Evolutionary conservation across 257 asterid species (phyloP).

Genomic region (Fraxinus pennsylvanica): DNA sequence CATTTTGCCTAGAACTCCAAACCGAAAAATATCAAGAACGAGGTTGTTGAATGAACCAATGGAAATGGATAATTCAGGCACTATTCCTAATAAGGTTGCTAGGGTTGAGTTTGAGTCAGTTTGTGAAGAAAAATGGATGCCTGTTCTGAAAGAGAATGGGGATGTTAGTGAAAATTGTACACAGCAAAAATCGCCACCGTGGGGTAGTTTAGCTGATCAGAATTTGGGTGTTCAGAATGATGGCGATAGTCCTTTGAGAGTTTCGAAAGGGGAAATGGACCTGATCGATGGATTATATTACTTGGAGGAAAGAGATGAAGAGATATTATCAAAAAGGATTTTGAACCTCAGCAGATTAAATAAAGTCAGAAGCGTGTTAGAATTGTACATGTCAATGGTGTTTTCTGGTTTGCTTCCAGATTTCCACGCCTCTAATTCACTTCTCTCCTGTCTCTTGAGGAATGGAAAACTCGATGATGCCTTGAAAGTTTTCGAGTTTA

Average conservation of each 20-base stretch:
- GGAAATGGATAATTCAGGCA: constrained; percentile 3
- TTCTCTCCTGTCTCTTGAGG: constrained; percentile 70
- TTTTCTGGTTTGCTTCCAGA: constrained; percentile 58
- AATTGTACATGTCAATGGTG: constrained; percentile 70
- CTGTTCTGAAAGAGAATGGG: constrained; percentile 29
- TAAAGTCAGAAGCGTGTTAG: constrained; percentile 62
- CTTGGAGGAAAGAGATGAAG: constrained; percentile 77
- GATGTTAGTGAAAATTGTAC: constrained; percentile 31
- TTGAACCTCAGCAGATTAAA: constrained; percentile 78
- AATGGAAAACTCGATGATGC: constrained; percentile 66
- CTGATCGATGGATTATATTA: constrained; percentile 44
- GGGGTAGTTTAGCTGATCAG: constrained; percentile 33
- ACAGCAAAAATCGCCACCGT: constrained; percentile 34
- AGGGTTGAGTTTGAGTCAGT: constrained; percentile 41
- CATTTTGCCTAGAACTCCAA: constrained; percentile 17
- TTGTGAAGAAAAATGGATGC: constrained; percentile 28
- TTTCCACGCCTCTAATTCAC: constrained; percentile 85
- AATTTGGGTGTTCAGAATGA: constrained; percentile 22
- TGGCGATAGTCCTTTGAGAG: constrained; percentile 11
- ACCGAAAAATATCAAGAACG: constrained; percentile 14
- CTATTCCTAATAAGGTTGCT: constrained; percentile 30
- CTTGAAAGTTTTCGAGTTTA: constrained; percentile 53
- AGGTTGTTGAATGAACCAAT: constrained; percentile 10
- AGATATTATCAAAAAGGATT: constrained; percentile 64
- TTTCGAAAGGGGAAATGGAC: constrained; percentile 16